Evolutionary conservation across 1,284 basidiomycete species (phyloP).

Genomic region (Fomitiporia mediterranea): DNA sequence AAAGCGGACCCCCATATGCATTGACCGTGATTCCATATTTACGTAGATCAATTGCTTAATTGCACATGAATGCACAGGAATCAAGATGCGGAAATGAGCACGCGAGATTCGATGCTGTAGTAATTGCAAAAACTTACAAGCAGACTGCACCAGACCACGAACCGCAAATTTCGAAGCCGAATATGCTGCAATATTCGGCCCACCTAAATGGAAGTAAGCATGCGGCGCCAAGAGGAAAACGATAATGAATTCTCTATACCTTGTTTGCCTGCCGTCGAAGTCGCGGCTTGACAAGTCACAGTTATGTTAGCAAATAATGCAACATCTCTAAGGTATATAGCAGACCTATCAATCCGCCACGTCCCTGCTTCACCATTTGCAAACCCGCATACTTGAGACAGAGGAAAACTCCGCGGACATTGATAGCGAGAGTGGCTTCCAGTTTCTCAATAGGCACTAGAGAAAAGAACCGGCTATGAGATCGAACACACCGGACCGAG

Average conservation of each 20-base stretch:
- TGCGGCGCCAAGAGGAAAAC: too few relatives aligned
- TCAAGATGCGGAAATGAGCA: too few relatives aligned
- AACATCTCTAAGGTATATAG: too few relatives aligned
- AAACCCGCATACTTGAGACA: constrained; percentile 22
- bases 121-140: too few relatives aligned
- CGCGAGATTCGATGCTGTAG: too few relatives aligned
- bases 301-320: neutral
- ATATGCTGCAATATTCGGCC: too few relatives aligned
- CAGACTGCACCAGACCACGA: constrained; percentile 15
- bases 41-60: too few relatives aligned
- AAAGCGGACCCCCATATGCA: too few relatives aligned
- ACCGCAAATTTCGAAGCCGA: constrained; percentile 15
- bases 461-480: neutral
- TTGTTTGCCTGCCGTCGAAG: constrained; percentile 14
- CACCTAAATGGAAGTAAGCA: too few relatives aligned
- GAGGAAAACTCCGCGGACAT: constrained; percentile 20
- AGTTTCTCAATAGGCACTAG: constrained; percentile 9
- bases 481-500: neutral
- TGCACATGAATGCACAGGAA: too few relatives aligned
- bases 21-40: too few relatives aligned
- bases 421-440: constrained; percentile 18
- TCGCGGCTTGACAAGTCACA: constrained; percentile 3
- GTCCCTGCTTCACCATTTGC: constrained; percentile 23
- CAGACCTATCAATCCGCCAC: constrained; percentile 16
- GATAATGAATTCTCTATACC: too few relatives aligned